These are phyloP conservation scores for Ophiostoma quercus DNA, from an alignment of 2,329 filamentous ascomycete species.

Conservation along the genomic window DNA sequence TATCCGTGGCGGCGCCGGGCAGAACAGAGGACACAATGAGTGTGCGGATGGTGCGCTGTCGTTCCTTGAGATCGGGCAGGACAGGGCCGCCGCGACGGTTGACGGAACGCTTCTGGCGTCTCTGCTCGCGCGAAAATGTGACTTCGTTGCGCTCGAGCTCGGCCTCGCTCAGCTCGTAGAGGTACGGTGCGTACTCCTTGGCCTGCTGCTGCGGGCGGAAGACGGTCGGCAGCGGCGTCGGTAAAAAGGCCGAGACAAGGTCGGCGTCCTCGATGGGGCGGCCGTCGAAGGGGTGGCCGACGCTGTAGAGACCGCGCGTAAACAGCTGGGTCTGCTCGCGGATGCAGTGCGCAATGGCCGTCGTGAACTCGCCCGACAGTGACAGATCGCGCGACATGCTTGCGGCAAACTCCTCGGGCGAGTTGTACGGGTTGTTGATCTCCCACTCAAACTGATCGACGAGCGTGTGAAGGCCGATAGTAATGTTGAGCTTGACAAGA, in stretches of 20 bases:
- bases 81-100: slow-evolving; percentile 89
- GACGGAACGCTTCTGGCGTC: slow-evolving; percentile 89
- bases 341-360: slow-evolving; percentile 95
- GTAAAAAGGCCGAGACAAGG: slow-evolving; percentile 76
- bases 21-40: slow-evolving; percentile 88
- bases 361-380: slow-evolving; percentile 90
- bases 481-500: slow-evolving; percentile 92
- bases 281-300: slow-evolving; percentile 92
- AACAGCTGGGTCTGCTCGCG: slow-evolving; percentile 94
- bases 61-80: slow-evolving; percentile 91
- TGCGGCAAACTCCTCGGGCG: slow-evolving; percentile 86
- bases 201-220: slow-evolving; percentile 89
- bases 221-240: slow-evolving; percentile 72
- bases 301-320: slow-evolving; percentile 84
- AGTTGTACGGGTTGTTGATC: slow-evolving; percentile 90
- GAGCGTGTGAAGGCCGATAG: slow-evolving; percentile 87
- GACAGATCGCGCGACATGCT: slow-evolving; percentile 87
- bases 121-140: slow-evolving; percentile 87
- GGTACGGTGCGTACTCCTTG: slow-evolving; percentile 87
- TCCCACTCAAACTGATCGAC: slow-evolving; percentile 99
- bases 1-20: slow-evolving; percentile 71
- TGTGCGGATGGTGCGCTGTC: slow-evolving; percentile 87
- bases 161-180: slow-evolving; percentile 88
- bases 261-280: slow-evolving; percentile 89
- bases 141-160: slow-evolving; percentile 87